These are phyloP conservation scores for Suhomyces faveliae DNA, from an alignment of 805 yeast genomes.

Conservation along the genomic window DNA sequence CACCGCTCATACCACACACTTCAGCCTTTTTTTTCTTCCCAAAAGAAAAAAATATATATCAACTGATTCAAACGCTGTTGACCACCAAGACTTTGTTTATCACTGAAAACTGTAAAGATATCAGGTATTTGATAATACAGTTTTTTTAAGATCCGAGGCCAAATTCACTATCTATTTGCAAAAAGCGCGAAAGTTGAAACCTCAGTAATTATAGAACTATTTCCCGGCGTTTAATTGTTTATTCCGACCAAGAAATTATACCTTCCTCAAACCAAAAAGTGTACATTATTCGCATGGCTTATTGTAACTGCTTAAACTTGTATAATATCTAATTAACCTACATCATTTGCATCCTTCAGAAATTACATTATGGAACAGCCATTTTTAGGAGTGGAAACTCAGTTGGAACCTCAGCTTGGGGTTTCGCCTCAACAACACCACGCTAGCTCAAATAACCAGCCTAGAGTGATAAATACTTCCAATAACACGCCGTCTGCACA, in stretches of 20 bases:
- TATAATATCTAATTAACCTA: not conserved
- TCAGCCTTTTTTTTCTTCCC: not conserved
- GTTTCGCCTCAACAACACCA: slow-evolving; percentile 9
- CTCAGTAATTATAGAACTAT: not conserved
- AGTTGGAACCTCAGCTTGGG: slow-evolving; percentile 11
- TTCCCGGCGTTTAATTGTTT: not conserved
- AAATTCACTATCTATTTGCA: not conserved
- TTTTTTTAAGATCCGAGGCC: not conserved
- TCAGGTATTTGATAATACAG: not conserved
- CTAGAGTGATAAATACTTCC: slow-evolving; percentile 1
- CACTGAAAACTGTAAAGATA: not conserved
- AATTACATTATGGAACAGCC: slow-evolving; percentile 15
- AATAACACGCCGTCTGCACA: slow-evolving; percentile 2
- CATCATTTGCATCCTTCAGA: not conserved
- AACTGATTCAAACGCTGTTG: not conserved
- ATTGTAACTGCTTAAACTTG: not conserved
- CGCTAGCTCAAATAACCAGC: slow-evolving; percentile 7
- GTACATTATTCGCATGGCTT: slow-evolving; percentile 1
- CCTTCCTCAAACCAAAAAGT: not conserved
- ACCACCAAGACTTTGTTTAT: not conserved
- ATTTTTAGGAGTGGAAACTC: slow-evolving; percentile 13
- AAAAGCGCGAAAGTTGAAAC: not conserved
- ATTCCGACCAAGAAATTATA: not conserved
- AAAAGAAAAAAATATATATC: not conserved
- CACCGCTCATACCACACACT: not conserved